Evolutionary conservation across 495 filamentous ascomycete genomes (phyloP).

Genomic region (Penicillium nucicola): DNA sequence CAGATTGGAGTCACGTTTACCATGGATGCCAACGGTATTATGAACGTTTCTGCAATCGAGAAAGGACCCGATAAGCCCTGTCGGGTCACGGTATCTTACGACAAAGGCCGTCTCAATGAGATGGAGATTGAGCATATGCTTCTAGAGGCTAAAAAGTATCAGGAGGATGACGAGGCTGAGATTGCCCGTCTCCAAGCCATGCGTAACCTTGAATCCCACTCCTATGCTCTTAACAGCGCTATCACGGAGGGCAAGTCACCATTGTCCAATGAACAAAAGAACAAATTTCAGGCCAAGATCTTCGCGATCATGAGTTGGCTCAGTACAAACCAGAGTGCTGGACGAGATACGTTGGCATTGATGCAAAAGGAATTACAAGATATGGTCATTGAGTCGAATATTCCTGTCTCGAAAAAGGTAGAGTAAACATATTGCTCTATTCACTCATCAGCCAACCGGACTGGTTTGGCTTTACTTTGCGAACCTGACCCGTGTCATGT

Average conservation of each 20-base stretch:
- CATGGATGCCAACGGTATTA: constrained; percentile 98
- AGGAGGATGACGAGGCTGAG: constrained; percentile 93
- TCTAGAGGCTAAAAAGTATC: constrained; percentile 96
- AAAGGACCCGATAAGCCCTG: constrained; percentile 99
- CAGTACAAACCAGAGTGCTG: constrained; percentile 92
- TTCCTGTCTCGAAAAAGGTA: too few relatives aligned
- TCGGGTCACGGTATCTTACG: constrained; percentile 98
- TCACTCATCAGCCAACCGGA: too few relatives aligned
- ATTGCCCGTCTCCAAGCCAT: constrained; percentile 86
- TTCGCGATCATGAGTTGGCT: constrained; percentile 91
- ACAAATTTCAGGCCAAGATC: constrained; percentile 90
- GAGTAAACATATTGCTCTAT: too few relatives aligned
- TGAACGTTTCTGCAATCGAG: constrained; percentile 95
- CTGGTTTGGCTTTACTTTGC: too few relatives aligned
- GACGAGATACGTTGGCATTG: constrained; percentile 14
- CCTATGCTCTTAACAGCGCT: constrained; percentile 95
- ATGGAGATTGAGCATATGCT: constrained; percentile 99
- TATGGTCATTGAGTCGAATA: too few relatives aligned
- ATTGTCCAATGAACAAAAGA: constrained; percentile 88
- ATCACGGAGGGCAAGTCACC: constrained; percentile 91
- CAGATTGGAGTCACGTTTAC: constrained; percentile 99
- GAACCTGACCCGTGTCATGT: too few relatives aligned
- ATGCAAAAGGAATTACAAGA: too few relatives aligned
- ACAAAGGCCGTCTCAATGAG: constrained; percentile 97
- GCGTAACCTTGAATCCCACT: constrained; percentile 98